Conservation (phyloP, 345 rosid genomes). For the Streptanthus diversifolius region DNA sequence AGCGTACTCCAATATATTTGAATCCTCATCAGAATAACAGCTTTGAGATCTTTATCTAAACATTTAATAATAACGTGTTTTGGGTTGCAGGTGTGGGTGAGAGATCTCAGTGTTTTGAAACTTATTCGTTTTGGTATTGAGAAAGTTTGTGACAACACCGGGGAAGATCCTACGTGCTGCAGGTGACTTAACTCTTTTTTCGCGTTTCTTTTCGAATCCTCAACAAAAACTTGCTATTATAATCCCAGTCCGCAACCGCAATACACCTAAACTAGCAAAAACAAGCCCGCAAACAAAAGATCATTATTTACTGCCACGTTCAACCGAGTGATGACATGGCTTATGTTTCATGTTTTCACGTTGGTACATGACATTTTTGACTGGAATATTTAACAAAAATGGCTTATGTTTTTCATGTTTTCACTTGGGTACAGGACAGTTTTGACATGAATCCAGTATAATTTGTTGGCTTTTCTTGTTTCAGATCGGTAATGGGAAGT, state of each 20-base stretch:
- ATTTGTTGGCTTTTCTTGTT: not conserved
- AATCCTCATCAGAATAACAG: conserved; percentile 1
- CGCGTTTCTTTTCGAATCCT: not conserved
- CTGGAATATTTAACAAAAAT: not conserved
- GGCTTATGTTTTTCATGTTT: not conserved
- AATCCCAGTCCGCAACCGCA: not conserved
- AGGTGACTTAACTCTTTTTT: conserved; percentile 34
- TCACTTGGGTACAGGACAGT: not conserved
- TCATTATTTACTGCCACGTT: not conserved
- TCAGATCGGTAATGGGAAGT: conserved; percentile 72
- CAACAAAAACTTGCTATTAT: not conserved
- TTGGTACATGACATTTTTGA: not conserved
- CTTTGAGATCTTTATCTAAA: not conserved
- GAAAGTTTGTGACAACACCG: conserved; percentile 68
- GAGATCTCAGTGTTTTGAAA: conserved; percentile 9
- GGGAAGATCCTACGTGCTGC: conserved; percentile 84
- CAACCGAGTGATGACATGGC: not conserved
- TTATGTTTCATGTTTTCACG: not conserved
- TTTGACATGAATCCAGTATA: conserved; percentile 4
- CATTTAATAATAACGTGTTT: conserved; percentile 3
- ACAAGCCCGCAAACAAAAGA: not conserved
- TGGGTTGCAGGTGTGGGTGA: conserved; percentile 33
- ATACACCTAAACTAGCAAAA: not conserved
- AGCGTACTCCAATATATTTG: not conserved
- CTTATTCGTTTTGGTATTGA: conserved; percentile 41